These are phyloP conservation scores for Lodderomyces oxycetoniae DNA, from an alignment of 1,139 yeast species.

Conservation along the genomic window DNA sequence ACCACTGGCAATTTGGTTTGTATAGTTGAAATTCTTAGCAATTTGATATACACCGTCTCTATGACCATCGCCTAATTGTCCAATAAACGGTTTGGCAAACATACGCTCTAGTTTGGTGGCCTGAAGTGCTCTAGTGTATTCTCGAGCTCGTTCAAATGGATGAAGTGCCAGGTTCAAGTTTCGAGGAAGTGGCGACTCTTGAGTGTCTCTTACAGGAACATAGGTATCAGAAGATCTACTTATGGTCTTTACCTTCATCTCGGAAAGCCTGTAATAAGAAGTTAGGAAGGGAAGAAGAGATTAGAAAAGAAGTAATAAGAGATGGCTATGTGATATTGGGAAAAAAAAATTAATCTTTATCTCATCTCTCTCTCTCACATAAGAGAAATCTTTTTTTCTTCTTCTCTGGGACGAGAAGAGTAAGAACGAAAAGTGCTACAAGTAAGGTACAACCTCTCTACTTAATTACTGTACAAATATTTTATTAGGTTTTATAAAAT, in stretches of 20 bases:
- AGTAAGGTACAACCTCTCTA: no score
- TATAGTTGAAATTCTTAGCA: constrained; percentile 68
- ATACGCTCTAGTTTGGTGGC: constrained; percentile 94
- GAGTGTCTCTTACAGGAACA: constrained; percentile 87
- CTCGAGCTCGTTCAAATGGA: constrained; percentile 96
- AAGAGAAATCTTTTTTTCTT: no score
- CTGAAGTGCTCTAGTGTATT: constrained; percentile 88
- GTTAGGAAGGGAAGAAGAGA: no score
- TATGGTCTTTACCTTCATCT: constrained; percentile 85
- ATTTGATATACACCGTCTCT: constrained; percentile 91
- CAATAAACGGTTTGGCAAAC: constrained; percentile 97
- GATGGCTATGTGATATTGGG: no score
- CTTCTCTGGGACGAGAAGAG: no score
- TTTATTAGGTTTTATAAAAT: no score
- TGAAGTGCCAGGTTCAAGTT: constrained; percentile 92
- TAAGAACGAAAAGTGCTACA: no score
- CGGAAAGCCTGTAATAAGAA: no score
- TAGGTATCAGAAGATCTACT: constrained; percentile 87
- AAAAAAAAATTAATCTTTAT: no score
- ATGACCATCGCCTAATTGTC: constrained; percentile 93
- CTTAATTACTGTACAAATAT: no score
- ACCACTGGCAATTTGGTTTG: constrained; percentile 82
- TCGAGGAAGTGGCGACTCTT: constrained; percentile 81
- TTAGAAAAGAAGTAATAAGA: no score
- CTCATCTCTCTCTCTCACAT: no score